Evolutionary conservation across 2,329 filamentous ascomycete genomes (phyloP).

Genomic region (Sporothrix humicola): DNA sequence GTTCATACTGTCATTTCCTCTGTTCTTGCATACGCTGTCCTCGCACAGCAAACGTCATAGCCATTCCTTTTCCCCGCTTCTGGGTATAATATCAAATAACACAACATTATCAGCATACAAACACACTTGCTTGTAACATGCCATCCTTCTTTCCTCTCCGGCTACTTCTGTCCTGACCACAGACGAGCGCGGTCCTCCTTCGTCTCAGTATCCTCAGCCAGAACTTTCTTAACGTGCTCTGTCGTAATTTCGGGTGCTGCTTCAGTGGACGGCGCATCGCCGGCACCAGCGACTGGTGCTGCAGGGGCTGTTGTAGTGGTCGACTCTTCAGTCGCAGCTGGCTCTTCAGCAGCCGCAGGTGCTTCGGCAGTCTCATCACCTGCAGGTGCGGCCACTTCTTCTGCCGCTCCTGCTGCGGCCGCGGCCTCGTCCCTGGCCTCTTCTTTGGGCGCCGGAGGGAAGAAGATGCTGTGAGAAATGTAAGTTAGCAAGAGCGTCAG

Average conservation of each 20-base stretch:
- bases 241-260: neutral
- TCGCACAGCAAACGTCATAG: constrained; percentile 12
- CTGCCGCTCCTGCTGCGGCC: too few relatives aligned
- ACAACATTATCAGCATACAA: constrained; percentile 6
- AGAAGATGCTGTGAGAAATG: neutral
- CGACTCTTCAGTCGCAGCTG: neutral
- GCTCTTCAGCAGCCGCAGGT: neutral
- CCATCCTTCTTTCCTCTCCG: neutral
- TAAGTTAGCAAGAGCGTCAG: neutral
- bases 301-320: neutral
- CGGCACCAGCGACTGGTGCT: neutral
- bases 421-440: neutral
- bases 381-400: too few relatives aligned
- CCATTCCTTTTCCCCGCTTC: constrained; percentile 13
- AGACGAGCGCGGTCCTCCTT: neutral
- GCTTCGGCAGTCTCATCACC: neutral
- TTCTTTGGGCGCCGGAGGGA: neutral
- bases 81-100: constrained; percentile 15
- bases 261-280: neutral
- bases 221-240: neutral
- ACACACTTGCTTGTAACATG: neutral
- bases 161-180: neutral
- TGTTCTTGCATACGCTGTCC: neutral
- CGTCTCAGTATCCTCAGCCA: neutral
- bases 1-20: neutral